A percentile compares a stretch with the other conserved stretches of the same genome.
These are phyloP conservation scores for Leccinum variicolor DNA, from an alignment of 768 basidiomycete species.

Conservation along the genomic window DNA sequence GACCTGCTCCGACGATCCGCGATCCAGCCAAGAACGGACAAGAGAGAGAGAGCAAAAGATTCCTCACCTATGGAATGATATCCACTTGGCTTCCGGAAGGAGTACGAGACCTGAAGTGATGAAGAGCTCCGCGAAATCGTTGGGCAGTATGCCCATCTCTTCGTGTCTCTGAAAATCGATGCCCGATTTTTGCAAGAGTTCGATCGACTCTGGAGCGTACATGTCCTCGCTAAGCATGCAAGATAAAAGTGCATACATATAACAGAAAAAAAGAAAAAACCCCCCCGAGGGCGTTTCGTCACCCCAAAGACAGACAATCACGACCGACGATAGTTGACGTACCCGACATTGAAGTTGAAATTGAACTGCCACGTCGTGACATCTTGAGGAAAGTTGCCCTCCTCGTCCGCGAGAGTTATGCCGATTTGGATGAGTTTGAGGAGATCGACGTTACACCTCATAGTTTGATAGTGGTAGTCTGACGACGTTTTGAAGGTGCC, in stretches of 20 bases:
- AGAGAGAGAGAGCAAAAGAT: neutral
- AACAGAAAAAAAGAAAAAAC: neutral
- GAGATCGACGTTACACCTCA: slow-evolving; percentile 98
- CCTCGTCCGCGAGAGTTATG: slow-evolving; percentile 89
- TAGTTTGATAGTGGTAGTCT: slow-evolving; percentile 99
- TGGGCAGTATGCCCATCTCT: slow-evolving; percentile 86
- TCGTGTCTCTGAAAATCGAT: slow-evolving; percentile 94
- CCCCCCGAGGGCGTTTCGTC: neutral
- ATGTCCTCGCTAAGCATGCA: slow-evolving; percentile 77
- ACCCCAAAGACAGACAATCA: neutral
- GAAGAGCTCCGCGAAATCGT: slow-evolving; percentile 95
- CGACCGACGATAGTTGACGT: slow-evolving; percentile 28
- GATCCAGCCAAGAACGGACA: neutral
- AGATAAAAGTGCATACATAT: neutral
- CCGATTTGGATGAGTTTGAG: slow-evolving; percentile 98
- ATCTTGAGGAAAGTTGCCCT: slow-evolving; percentile 88
- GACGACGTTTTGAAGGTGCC: slow-evolving; percentile 95
- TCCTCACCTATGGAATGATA: slow-evolving; percentile 93
- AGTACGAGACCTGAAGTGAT: slow-evolving; percentile 95
- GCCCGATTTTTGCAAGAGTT: slow-evolving; percentile 90
- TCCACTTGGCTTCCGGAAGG: slow-evolving; percentile 87
- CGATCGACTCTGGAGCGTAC: slow-evolving; percentile 97
- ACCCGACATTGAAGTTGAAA: slow-evolving; percentile 90
- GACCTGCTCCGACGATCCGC: neutral
- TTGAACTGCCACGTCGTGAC: slow-evolving; percentile 99